Conservation (phyloP, 495 filamentous ascomycete species). For the Talaromyces proteolyticus region DNA sequence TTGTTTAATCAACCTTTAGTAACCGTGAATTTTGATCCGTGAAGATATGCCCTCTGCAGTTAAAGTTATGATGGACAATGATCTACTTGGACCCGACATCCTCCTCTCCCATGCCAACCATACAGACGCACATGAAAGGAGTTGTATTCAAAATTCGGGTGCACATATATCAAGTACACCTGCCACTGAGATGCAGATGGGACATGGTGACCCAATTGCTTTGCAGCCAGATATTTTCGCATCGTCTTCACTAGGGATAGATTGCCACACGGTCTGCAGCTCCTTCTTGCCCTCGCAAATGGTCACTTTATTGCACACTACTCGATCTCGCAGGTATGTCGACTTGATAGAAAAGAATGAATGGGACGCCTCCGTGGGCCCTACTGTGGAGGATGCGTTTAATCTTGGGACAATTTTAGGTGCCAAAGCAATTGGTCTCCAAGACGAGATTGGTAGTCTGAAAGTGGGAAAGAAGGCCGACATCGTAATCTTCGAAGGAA, state of each 20-base stretch:
- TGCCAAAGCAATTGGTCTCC: slow-evolving; percentile 29
- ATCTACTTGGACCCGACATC: slow-evolving; percentile 27
- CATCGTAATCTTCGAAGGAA: slow-evolving; percentile 9
- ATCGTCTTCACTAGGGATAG: background rate
- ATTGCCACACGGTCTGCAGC: background rate
- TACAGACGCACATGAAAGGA: slow-evolving; percentile 16
- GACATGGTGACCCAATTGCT: slow-evolving; percentile 21
- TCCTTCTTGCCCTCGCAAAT: background rate
- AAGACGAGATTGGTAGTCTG: slow-evolving; percentile 32
- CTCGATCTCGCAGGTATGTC: background rate
- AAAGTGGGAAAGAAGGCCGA: slow-evolving; percentile 36
- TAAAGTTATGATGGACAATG: slow-evolving; percentile 18
- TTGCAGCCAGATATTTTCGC: slow-evolving; percentile 10
- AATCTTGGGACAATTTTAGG: slow-evolving; percentile 6
- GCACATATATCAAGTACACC: slow-evolving; percentile 31
- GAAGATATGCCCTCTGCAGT: background rate
- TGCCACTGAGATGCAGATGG: slow-evolving; percentile 37
- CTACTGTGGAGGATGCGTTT: background rate
- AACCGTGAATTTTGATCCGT: background rate
- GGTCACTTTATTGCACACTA: background rate
- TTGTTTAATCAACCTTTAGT: background rate
- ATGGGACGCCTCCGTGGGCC: background rate
- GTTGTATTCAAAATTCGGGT: slow-evolving; percentile 15
- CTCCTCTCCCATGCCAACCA: slow-evolving; percentile 32
- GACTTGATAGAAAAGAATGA: background rate